Evolutionary conservation across 371 early-diverging fungal species (phyloP), one percentile per base, ranked within the genome.

Genomic region (Mortierella sp.): DNA sequence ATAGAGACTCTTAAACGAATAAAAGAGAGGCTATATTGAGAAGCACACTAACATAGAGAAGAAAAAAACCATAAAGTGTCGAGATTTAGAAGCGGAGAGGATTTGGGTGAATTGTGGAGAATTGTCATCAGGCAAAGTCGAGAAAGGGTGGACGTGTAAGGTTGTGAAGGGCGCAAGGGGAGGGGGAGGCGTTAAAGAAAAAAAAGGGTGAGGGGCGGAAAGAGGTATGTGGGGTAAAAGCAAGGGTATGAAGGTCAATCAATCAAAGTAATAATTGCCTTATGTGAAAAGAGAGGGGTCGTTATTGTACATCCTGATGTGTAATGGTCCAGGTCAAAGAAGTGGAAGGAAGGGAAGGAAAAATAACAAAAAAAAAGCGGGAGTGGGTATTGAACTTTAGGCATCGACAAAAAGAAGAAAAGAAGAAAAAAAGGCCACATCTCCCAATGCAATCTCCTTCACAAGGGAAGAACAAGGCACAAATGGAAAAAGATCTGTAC

Each of bases 401-500:
- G n/a, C 24, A 50, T 50, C 9, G 50, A 24, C 48, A 19, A 58
- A 10, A 53, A 11, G 26, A 50, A 0, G 19, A 29, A 14, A 16
- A 55, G 16, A 55, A 55, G 14, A 34, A 55, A 19, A 31, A 47
- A 16, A 58, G 37, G 58, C 58, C 58, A 58, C 58, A 34, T n/a
- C n/a, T 58, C 58, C 31, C 34, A 31, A 31, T 31, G 34, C 16
- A 34, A 8, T 9, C 29, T 58, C 34, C 7, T 11, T 58, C 22
- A 14, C 58, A 22, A 53, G 24, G 29, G 10, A 3, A 53, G 6
- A 65, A 50, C n/a, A 37, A 64, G 58, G 39, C 11, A 10, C 19
- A 43, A 44, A 65, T 44, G 40, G 53, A 64, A 64, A 24, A 63
- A 73, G 53, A 64, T 64, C 44, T 52, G 72, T 53, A 63, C 34